These are phyloP conservation scores for Rhizopogon parksii DNA, from an alignment of 1,284 basidiomycete species.

Conservation along the genomic window DNA sequence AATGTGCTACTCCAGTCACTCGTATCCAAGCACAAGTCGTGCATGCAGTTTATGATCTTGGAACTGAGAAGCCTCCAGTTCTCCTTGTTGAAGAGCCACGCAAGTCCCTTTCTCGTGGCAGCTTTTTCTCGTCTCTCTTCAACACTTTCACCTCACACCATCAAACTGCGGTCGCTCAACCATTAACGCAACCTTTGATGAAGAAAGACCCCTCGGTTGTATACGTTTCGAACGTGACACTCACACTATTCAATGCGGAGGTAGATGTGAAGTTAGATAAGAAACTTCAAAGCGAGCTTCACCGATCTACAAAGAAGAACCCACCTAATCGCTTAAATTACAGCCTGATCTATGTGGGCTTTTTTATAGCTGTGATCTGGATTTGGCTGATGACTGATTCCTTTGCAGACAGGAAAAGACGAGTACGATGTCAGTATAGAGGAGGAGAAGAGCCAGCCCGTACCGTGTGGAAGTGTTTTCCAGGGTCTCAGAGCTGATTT, in stretches of 20 bases:
- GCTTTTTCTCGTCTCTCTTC: constrained; percentile 77
- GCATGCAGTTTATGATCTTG: constrained; percentile 73
- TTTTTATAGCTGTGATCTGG: not conserved
- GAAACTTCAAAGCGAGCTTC: constrained; percentile 73
- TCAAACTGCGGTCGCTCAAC: constrained; percentile 33
- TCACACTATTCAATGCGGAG: constrained; percentile 81
- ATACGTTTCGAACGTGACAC: constrained; percentile 60
- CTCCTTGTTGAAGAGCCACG: constrained; percentile 31
- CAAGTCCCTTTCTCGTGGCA: constrained; percentile 34
- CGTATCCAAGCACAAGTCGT: constrained; percentile 80
- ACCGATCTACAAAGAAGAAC: constrained; percentile 93
- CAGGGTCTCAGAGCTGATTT: constrained; percentile 80
- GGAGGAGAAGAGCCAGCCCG: constrained; percentile 54
- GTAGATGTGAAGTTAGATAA: constrained; percentile 69
- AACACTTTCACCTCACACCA: constrained; percentile 48
- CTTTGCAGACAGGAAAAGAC: constrained; percentile 72
- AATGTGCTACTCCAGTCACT: constrained; percentile 41
- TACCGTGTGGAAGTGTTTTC: constrained; percentile 72
- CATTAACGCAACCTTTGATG: constrained; percentile 27
- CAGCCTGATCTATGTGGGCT: constrained; percentile 78
- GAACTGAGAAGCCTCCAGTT: constrained; percentile 51
- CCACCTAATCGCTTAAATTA: constrained; percentile 76
- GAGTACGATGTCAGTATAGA: constrained; percentile 75
- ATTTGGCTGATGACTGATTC: not conserved
- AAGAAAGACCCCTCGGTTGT: constrained; percentile 51